Conservation (phyloP, 73 alveolate genomes). For the Symbiodinium natans region DNA sequence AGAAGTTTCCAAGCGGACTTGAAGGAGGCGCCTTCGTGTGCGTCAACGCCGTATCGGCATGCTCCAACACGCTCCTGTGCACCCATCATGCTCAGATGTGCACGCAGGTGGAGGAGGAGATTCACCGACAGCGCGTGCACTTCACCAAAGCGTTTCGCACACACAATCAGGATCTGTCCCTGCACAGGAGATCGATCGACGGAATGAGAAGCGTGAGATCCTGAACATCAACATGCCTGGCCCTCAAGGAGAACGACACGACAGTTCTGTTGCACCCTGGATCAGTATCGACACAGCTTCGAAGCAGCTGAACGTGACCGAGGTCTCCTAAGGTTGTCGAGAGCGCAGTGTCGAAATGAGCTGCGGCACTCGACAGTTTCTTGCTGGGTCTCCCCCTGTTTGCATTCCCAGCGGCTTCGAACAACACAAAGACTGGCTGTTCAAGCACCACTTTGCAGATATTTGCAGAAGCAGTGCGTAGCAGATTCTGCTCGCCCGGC, state of each 20-base stretch:
- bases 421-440: not conserved
- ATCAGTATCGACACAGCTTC: no score
- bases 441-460: no score
- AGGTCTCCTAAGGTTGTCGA: conserved; percentile 90
- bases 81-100: no score
- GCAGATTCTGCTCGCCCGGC: no score
- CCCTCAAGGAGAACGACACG: not conserved
- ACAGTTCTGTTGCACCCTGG: not conserved
- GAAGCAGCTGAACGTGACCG: not conserved
- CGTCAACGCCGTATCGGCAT: not conserved
- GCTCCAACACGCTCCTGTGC: not conserved
- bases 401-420: not conserved
- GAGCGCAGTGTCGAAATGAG: conserved; percentile 86
- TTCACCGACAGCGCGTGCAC: no score
- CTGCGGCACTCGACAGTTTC: not conserved
- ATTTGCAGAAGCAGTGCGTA: no score
- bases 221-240: conserved; percentile 64
- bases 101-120: not conserved
- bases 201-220: conserved; percentile 73
- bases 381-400: no score
- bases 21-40: conserved; percentile 1
- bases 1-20: conserved; percentile 26
- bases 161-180: no score
- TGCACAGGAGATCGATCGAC: conserved; percentile 84
- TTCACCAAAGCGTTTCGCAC: no score